A percentile compares a stretch with the other conserved stretches of the same genome.
phyloP scores from a whole-genome alignment of 2,329 filamentous ascomycete genomes.

The Epichloe coenophiala region DNA sequence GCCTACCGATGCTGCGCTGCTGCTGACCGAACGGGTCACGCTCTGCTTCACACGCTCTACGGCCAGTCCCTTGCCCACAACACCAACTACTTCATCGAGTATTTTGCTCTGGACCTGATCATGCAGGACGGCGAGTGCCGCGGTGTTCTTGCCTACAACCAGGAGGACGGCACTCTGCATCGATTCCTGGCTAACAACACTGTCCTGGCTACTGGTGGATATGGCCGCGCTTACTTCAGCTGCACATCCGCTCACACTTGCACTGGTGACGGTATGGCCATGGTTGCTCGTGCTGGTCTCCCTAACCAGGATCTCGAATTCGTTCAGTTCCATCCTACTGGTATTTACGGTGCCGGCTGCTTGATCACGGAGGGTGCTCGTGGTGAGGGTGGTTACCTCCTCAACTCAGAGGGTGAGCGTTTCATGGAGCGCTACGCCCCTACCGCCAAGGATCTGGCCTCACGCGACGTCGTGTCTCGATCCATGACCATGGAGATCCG shows the following conservation, averaged over 20 bases:
- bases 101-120: constrained; percentile 90
- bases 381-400: constrained; percentile 94
- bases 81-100: constrained; percentile 99
- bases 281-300: constrained; percentile 94
- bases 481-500: constrained; percentile 98
- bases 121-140: constrained; percentile 97
- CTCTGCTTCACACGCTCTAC: constrained; percentile 95
- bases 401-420: constrained; percentile 95
- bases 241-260: constrained; percentile 97
- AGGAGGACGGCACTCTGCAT: constrained; percentile 96
- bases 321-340: constrained; percentile 97
- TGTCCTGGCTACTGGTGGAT: constrained; percentile 90
- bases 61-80: constrained; percentile 94
- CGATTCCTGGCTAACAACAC: constrained; percentile 95
- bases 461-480: constrained; percentile 89
- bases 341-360: constrained; percentile 96
- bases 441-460: constrained; percentile 94
- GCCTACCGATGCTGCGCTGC: constrained; percentile 95
- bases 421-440: constrained; percentile 99
- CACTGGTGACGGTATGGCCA: constrained; percentile 98
- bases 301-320: constrained; percentile 98
- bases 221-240: constrained; percentile 95
- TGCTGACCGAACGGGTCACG: constrained; percentile 92
- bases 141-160: constrained; percentile 94
- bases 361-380: constrained; percentile 96